These are phyloP conservation scores for Mycena pura DNA, from an alignment of 768 basidiomycete genomes.

Conservation along the genomic window DNA sequence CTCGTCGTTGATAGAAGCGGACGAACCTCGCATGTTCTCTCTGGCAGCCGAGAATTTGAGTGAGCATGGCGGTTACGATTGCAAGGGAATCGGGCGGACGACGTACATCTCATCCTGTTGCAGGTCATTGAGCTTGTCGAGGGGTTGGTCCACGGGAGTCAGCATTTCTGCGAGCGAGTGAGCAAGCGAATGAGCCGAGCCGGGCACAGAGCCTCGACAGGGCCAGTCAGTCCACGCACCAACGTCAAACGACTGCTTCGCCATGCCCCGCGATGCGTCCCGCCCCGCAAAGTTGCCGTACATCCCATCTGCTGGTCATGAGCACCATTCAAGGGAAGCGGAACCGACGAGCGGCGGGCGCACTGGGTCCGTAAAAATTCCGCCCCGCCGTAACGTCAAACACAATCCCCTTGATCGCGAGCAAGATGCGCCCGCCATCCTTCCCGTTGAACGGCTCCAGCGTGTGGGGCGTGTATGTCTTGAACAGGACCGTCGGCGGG, in stretches of 20 bases:
- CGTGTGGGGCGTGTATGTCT: slow-evolving; percentile 80
- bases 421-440: slow-evolving; percentile 74
- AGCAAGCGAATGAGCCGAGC: not conserved
- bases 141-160: slow-evolving; percentile 82
- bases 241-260: slow-evolving; percentile 94
- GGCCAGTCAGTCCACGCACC: slow-evolving; percentile 49
- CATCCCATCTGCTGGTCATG: slow-evolving; percentile 73
- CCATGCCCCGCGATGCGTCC: slow-evolving; percentile 96
- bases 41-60: slow-evolving; percentile 47
- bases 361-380: slow-evolving; percentile 95
- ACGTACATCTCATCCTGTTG: slow-evolving; percentile 83
- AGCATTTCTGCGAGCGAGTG: slow-evolving; percentile 95
- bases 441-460: slow-evolving; percentile 70
- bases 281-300: slow-evolving; percentile 98
- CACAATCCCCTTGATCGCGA: slow-evolving; percentile 87
- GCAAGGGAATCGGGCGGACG: not conserved
- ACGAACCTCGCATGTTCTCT: slow-evolving; percentile 90
- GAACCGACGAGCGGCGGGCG: slow-evolving; percentile 34
- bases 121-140: slow-evolving; percentile 86
- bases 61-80: no score
- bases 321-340: not conserved
- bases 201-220: not conserved
- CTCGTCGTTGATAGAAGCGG: not conserved
- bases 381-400: slow-evolving; percentile 93
- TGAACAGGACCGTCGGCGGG: slow-evolving; percentile 77